phyloP scores from a whole-genome alignment of 805 yeast species.

The Metschnikowia lunata region DNA sequence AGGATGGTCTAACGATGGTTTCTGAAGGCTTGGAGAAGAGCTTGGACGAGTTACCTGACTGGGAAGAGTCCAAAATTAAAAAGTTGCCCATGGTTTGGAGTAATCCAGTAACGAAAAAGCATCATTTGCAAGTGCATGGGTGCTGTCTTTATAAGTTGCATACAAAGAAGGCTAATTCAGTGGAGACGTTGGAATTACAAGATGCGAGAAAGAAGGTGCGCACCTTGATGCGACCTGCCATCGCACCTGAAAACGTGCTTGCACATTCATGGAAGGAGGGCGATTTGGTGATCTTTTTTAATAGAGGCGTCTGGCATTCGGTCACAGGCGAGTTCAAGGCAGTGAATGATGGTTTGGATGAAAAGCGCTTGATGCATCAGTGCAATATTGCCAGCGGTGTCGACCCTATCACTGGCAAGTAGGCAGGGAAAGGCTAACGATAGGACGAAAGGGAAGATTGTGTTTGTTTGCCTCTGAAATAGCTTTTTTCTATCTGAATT shows the following conservation, averaged over 20 bases:
- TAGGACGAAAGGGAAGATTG: too few relatives aligned
- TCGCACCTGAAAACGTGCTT: constrained; percentile 66
- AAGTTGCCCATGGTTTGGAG: constrained; percentile 88
- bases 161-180: constrained; percentile 48
- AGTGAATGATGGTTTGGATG: constrained; percentile 49
- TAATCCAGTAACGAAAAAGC: constrained; percentile 78
- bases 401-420: constrained; percentile 46
- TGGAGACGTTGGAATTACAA: constrained; percentile 48
- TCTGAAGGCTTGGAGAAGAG: constrained; percentile 70
- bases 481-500: too few relatives aligned
- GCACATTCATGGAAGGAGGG: constrained; percentile 83
- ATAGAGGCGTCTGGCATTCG: constrained; percentile 88
- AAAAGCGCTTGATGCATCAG: constrained; percentile 86
- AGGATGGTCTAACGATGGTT: constrained; percentile 83
- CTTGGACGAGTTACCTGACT: constrained; percentile 67
- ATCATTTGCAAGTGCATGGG: constrained; percentile 83
- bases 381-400: constrained; percentile 83
- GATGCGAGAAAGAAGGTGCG: constrained; percentile 73
- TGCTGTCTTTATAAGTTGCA: constrained; percentile 72
- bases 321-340: constrained; percentile 82
- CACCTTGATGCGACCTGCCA: constrained; percentile 79
- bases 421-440: not conserved
- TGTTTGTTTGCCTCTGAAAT: too few relatives aligned
- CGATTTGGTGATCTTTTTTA: constrained; percentile 80
- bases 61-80: constrained; percentile 79